phyloP scores from a whole-genome alignment of 2,329 filamentous ascomycete species.

The Helotiales sp. region DNA sequence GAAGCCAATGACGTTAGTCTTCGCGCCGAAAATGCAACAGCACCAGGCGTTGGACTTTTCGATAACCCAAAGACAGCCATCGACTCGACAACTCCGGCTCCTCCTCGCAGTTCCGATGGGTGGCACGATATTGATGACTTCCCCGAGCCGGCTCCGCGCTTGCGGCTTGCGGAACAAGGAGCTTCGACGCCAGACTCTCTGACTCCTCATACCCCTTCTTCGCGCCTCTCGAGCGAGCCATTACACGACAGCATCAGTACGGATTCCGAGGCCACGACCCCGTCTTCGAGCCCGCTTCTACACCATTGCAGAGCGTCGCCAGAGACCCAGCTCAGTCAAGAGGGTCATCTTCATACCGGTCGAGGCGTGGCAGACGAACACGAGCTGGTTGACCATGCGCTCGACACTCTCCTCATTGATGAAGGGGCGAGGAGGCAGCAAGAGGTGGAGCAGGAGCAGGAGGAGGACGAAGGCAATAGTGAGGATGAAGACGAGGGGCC shows the following conservation, averaged over 20 bases:
- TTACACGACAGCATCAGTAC: constrained; percentile 28
- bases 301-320: too few relatives aligned
- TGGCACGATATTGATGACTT: constrained; percentile 35
- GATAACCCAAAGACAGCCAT: constrained; percentile 23
- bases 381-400: constrained; percentile 23
- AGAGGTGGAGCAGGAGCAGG: constrained; percentile 21
- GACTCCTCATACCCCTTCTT: constrained; percentile 19
- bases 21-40: constrained; percentile 21
- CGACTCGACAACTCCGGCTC: constrained; percentile 28
- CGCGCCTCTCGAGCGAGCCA: constrained; percentile 26
- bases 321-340: too few relatives aligned
- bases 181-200: constrained; percentile 21
- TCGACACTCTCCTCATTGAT: constrained; percentile 20
- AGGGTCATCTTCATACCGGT: too few relatives aligned
- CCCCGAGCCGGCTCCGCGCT: constrained; percentile 25
- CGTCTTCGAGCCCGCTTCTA: constrained; percentile 21
- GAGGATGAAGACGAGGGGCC: constrained; percentile 9
- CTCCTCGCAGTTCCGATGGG: constrained; percentile 25
- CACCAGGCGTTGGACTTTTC: constrained; percentile 9
- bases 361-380: too few relatives aligned
- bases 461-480: constrained; percentile 16
- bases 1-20: too few relatives aligned
- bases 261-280: constrained; percentile 28
- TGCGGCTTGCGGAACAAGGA: too few relatives aligned
- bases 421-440: constrained; percentile 18